Evolutionary conservation across 108 stramenopile species (phyloP), one percentile per base, ranked within the genome.

Genomic region (Pseudonitzschia multiseries): DNA sequence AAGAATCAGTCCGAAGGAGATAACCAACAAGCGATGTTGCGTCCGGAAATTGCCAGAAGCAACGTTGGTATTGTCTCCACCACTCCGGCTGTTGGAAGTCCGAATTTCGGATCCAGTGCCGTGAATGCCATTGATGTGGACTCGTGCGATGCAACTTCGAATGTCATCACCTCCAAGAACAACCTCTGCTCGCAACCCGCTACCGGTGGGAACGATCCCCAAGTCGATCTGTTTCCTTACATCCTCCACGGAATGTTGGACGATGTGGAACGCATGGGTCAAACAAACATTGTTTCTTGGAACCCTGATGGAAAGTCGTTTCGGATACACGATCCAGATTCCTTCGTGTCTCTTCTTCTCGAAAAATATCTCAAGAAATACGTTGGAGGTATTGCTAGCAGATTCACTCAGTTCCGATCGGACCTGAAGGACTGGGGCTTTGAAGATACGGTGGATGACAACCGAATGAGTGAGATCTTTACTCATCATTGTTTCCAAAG

Each of bases 271-370:
- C 73, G 69, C 15, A 70, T 83, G 10, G 87, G 80, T 26, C 72
- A 78, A 13, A 51, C 53, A 6, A 40, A 80, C 29, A 76, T 87
- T 60, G 79, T 84, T 27, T 84, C 81, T 0, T 87, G 87, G 89
- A 71, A 75, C 42, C 73, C 86, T 14, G 84, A 86, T 52, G 88
- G 88, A 15, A 81, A 83, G 29, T 75, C 79, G 13, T 86, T 89
- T 59, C 56, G 68, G 9, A 70, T 89, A 8, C 81, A 85, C 53
- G 72, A 83, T 40, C 82, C 74, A 8, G 75, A 82, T 15, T 65
- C 64, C 14, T 88, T 91, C 48, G 84, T 81, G 4, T 56, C 60
- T 0, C 57, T 62, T 33, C 75, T 81, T 40, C 72, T 86, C 57
- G 61, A 29, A 31, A 62, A 41, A 17, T 62, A 62, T 28, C 29